Evolutionary conservation across 2,329 filamentous ascomycete species (phyloP).

Genomic region (Trichoderma afroharzianum): DNA sequence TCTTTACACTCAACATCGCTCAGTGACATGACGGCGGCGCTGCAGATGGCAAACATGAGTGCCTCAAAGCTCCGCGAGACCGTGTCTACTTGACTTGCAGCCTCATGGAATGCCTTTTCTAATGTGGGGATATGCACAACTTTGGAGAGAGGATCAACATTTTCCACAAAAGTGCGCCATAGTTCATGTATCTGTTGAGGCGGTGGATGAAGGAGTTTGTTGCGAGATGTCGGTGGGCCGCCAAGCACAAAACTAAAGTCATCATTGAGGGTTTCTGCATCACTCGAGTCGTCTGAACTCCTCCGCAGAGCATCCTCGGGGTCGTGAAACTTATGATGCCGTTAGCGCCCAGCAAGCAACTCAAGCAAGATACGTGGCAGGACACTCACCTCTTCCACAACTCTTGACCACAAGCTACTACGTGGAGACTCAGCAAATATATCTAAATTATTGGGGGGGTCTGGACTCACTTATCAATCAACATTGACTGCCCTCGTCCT

Average conservation of each 20-base stretch:
- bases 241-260: slow-evolving; percentile 1
- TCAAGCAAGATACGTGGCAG: neutral
- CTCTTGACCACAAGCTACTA: slow-evolving; percentile 6
- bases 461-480: slow-evolving; percentile 1
- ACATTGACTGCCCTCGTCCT: slow-evolving; percentile 2
- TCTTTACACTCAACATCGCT: slow-evolving; percentile 1
- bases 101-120: neutral
- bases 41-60: slow-evolving; percentile 8
- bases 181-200: neutral
- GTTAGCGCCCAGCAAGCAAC: neutral
- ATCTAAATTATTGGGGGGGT: neutral
- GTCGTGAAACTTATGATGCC: slow-evolving; percentile 1
- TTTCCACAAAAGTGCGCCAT: slow-evolving; percentile 6
- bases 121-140: neutral
- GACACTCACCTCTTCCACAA: slow-evolving; percentile 6
- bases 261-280: neutral
- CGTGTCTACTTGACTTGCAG: neutral
- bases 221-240: neutral
- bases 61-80: slow-evolving; percentile 1
- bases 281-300: neutral
- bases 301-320: slow-evolving; percentile 1
- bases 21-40: slow-evolving; percentile 2
- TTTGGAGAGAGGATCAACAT: slow-evolving; percentile 4
- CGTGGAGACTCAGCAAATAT: neutral
- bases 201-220: neutral